Conservation (phyloP, 169 alveolate genomes). For the Cryptosporidium sp. region DNA sequence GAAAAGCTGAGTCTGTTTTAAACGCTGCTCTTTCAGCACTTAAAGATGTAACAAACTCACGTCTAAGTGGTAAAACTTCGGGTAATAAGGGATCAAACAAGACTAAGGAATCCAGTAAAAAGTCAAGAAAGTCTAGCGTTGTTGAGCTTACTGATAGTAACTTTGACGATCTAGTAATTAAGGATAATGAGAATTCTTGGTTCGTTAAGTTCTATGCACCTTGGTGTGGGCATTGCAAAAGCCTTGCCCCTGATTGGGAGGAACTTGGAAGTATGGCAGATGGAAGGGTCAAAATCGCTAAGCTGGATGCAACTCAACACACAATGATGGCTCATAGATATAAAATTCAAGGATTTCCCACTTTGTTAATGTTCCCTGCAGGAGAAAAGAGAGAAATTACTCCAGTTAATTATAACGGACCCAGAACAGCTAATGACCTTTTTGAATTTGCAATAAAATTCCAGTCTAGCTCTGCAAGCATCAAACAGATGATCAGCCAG, state of each 20-base stretch:
- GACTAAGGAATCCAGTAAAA: conserved; percentile 69
- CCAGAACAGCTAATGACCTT: conserved; percentile 87
- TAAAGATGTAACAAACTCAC: conserved; percentile 79
- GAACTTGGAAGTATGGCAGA: conserved; percentile 91
- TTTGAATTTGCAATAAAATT: conserved; percentile 85
- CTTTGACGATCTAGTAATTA: conserved; percentile 80
- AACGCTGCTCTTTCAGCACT: conserved; percentile 81
- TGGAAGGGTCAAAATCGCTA: conserved; percentile 82
- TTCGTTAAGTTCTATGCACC: conserved; percentile 94
- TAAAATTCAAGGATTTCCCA: conserved; percentile 95
- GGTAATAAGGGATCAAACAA: conserved; percentile 75
- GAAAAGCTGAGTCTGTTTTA: conserved; percentile 77
- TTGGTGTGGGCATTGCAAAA: conserved; percentile 98
- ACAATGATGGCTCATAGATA: conserved; percentile 83
- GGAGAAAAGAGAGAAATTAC: conserved; percentile 88
- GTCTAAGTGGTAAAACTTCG: conserved; percentile 76
- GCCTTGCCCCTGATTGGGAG: conserved; percentile 95
- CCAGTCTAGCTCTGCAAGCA: conserved; percentile 83
- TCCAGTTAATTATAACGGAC: conserved; percentile 87
- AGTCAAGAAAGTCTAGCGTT: conserved; percentile 77
- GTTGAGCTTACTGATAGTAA: conserved; percentile 81
- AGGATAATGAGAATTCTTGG: conserved; percentile 84
- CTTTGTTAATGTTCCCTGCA: conserved; percentile 92
- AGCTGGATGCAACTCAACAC: conserved; percentile 86
- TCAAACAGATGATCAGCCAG: conserved; percentile 78